Conservation (phyloP, 106 monocot genomes). For the Allium sativum region DNA sequence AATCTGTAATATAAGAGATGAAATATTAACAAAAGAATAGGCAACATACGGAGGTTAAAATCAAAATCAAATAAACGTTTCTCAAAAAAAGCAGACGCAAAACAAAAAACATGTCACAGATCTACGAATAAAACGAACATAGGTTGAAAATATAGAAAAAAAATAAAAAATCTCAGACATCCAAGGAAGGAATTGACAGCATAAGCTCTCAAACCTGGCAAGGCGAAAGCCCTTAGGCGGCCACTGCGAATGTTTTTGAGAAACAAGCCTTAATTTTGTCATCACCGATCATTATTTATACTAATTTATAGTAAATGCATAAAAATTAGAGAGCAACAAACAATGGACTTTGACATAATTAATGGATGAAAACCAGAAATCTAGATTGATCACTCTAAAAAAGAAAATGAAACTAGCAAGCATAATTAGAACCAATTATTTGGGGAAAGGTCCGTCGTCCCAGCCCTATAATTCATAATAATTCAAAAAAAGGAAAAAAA, state of each 20-base stretch:
- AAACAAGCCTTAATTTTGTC: constrained; percentile 12
- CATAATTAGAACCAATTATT: constrained; percentile 3
- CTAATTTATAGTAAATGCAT: too few relatives aligned
- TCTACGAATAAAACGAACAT: not conserved
- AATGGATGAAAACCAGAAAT: not conserved
- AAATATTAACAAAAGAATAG: too few relatives aligned
- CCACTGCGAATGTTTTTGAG: constrained; percentile 19
- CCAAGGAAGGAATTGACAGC: constrained; percentile 9
- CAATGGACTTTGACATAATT: not conserved
- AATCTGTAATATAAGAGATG: too few relatives aligned
- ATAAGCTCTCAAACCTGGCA: constrained; percentile 14
- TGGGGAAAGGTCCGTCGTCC: not conserved
- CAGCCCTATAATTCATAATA: not conserved
- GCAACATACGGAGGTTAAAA: too few relatives aligned
- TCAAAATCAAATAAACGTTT: too few relatives aligned
- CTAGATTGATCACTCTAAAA: not conserved
- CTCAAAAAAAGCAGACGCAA: too few relatives aligned
- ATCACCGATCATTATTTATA: not conserved
- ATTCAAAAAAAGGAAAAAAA: not conserved
- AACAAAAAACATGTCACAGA: too few relatives aligned
- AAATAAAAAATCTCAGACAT: constrained; percentile 7
- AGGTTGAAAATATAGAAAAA: too few relatives aligned
- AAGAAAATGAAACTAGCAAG: not conserved
- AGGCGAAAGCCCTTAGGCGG: constrained; percentile 17
- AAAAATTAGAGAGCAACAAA: not conserved